These are phyloP conservation scores for Chalciporus piperatoides DNA, from an alignment of 1,284 basidiomycete species.

Conservation along the genomic window DNA sequence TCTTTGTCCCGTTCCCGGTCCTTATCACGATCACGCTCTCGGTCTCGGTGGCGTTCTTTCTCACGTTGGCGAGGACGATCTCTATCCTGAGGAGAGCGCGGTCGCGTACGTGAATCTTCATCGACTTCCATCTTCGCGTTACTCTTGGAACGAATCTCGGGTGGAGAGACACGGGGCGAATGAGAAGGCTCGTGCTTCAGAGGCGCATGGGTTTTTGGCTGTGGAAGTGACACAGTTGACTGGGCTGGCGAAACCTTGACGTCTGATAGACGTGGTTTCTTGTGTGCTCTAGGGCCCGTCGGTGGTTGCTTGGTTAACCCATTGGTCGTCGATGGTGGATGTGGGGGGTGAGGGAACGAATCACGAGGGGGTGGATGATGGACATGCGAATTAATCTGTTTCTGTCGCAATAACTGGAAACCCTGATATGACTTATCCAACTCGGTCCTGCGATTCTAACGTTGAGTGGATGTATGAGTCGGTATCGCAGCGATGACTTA, in stretches of 20 bases:
- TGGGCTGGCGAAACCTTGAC: constrained; percentile 43
- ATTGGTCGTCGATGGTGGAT: constrained; percentile 20
- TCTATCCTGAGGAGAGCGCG: constrained; percentile 38
- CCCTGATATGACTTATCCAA: constrained; percentile 69
- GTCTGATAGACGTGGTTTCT: constrained; percentile 68
- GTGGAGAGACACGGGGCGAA: constrained; percentile 39
- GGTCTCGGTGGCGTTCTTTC: constrained; percentile 33
- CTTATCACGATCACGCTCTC: constrained; percentile 33
- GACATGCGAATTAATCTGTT: constrained; percentile 37
- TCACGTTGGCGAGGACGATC: constrained; percentile 39
- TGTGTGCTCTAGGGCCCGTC: constrained; percentile 72
- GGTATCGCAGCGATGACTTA: constrained; percentile 38
- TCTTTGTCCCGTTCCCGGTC: constrained; percentile 33
- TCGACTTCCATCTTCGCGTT: constrained; percentile 57
- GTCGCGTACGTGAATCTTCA: constrained; percentile 42
- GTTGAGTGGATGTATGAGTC: constrained; percentile 13
- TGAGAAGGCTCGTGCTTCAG: constrained; percentile 29
- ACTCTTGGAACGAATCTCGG: constrained; percentile 35
- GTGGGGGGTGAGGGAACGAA: constrained; percentile 29
- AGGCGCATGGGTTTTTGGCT: constrained; percentile 26
- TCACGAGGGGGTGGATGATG: constrained; percentile 36
- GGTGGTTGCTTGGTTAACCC: constrained; percentile 55
- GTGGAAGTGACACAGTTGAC: constrained; percentile 32
- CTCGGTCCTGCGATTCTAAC: constrained; percentile 44
- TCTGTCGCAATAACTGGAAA: constrained; percentile 45